Evolutionary conservation across 2,329 filamentous ascomycete genomes (phyloP).

Genomic region (Lachnellula suecica): DNA sequence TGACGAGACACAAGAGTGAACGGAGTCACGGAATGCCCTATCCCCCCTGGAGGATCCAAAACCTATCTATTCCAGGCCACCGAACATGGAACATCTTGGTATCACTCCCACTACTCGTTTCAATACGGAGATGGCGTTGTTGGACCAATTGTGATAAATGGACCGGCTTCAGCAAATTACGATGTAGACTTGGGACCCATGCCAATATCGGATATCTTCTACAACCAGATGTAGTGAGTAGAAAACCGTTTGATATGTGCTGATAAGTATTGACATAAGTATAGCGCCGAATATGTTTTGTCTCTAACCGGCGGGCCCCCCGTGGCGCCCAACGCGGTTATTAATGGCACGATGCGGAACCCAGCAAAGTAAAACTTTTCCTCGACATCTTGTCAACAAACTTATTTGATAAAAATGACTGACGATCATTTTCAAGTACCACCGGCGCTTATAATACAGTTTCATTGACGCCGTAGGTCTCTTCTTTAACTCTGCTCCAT

Average conservation of each 20-base stretch:
- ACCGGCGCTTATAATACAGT: no score
- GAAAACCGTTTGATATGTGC: neutral
- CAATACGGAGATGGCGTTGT: constrained; percentile 49
- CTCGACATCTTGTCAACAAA: no score
- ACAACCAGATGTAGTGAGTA: constrained; percentile 3
- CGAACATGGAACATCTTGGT: constrained; percentile 50
- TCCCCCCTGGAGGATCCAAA: constrained; percentile 43
- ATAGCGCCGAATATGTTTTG: no score
- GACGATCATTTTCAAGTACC: no score
- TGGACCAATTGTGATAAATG: constrained; percentile 60
- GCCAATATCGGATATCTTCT: no score
- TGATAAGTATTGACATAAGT: neutral
- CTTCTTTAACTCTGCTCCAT: neutral
- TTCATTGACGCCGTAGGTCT: no score
- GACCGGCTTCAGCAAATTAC: constrained; percentile 55
- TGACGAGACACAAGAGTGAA: no score
- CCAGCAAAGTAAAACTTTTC: no score
- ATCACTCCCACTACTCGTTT: constrained; percentile 28
- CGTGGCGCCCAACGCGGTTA: no score
- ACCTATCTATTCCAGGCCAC: constrained; percentile 8
- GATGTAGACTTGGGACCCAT: constrained; percentile 57
- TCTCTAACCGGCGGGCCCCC: no score
- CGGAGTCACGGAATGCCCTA: constrained; percentile 64
- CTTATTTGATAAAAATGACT: no score
- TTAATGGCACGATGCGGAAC: no score